These are phyloP conservation scores for Vitis amurensis DNA, from an alignment of 164 flowering plant species.

Conservation along the genomic window DNA sequence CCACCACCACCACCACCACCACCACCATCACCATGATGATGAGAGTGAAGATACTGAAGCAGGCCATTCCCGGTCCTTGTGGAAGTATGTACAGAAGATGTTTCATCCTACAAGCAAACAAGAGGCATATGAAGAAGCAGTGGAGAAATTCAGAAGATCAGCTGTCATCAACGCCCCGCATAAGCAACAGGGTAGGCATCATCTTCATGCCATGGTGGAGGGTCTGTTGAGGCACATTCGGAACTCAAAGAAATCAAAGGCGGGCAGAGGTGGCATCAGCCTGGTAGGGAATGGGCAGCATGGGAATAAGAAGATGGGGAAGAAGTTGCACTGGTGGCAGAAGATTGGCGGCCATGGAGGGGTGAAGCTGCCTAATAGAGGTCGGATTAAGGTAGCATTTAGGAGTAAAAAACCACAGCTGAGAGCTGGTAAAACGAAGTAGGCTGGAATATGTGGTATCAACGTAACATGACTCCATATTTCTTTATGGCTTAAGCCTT, in stretches of 20 bases:
- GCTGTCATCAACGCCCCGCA: constrained; percentile 9
- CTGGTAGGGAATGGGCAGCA: constrained; percentile 1
- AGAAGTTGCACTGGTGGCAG: constrained; percentile 51
- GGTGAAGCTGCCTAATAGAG: constrained; percentile 20
- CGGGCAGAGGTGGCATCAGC: constrained; percentile 8
- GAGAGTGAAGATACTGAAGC: neutral
- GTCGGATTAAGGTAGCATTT: constrained; percentile 23
- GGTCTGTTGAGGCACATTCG: constrained; percentile 39
- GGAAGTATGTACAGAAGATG: constrained; percentile 21
- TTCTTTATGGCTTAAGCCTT: too few species aligned
- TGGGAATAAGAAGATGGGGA: constrained; percentile 10
- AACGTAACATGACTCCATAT: too few species aligned
- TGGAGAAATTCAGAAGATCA: constrained; percentile 10
- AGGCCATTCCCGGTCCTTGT: constrained; percentile 1
- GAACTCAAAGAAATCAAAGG: constrained; percentile 36
- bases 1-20: constrained; percentile 64
- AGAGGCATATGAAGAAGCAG: constrained; percentile 11
- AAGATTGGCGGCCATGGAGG: constrained; percentile 17
- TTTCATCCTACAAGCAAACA: constrained; percentile 14
- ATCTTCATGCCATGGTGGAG: constrained; percentile 32
- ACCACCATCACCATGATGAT: constrained; percentile 12
- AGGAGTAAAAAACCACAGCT: constrained; percentile 11
- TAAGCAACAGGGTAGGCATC: constrained; percentile 26
- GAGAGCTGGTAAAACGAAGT: neutral
- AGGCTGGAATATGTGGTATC: too few species aligned